Evolutionary conservation across 306 rosid species (phyloP), one percentile per base, ranked within the genome.

Genomic region (Acmispon strigosus): DNA sequence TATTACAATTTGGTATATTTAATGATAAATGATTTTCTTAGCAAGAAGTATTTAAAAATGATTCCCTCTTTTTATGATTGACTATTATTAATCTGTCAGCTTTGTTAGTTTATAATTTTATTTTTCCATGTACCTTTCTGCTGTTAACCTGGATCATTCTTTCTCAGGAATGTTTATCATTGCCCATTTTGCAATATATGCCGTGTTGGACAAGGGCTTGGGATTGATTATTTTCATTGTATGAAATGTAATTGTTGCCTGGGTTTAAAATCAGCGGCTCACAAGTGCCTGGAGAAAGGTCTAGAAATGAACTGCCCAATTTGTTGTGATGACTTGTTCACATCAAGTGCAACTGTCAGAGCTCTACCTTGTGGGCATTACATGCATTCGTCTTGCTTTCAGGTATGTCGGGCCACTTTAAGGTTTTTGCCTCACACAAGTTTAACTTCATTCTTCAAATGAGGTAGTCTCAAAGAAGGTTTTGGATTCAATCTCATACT

Each of bases 371-470:
- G 99, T 81, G 99, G 99, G 55, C 99, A 95, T 81, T 95, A 91
- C 84, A 95, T 95, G 99, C 99, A 95, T 85, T 95, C 99, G 34
- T 96, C 97, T 79, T 95, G 99, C 85, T 95, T 95, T 84, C 99
- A 95, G 99, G 99, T 72, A 42, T 79, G 42, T 48, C 55, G 62
- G 42, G 36, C 52, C 47, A 37, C 12, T 73, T 55, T 58, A 22
- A 76, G 55, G 22, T 34, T 36, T 43, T 43, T 41, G 24, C 1
- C 19, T 9, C 27, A 58, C 16, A 11, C 45, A 50, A 50, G 29
- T 51, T 59, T 24, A 67, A 52, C 14, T 67, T 63, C 16, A 7
- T 49, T 49, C 44, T 22, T 58, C 43, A 15, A 66, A 18, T 10
- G 44, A 59, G 43, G n/a, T 14, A 19, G 18, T 65, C 42, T 63